Evolutionary conservation across 257 asterid species (phyloP), one percentile per base, ranked within the genome.

Genomic region (Ehretia macrophylla): DNA sequence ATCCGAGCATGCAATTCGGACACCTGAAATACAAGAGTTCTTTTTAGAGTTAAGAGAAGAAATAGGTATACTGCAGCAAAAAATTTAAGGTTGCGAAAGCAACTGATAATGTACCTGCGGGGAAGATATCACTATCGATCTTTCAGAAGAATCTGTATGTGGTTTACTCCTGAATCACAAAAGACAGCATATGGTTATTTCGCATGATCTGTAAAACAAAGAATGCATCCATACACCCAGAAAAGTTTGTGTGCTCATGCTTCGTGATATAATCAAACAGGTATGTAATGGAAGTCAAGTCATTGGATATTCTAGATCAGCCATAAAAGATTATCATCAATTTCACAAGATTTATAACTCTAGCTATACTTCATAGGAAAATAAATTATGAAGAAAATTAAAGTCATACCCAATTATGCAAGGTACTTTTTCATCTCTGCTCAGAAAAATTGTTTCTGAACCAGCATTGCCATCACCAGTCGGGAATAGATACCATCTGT

Each of bases 401-500:
- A 18, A 54, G 56, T 19, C 83, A 8, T 84, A 88, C 99, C 99
- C 97, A 8, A 92, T 69, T 21, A 80, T 68, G 70, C 55, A 77
- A 11, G 96, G 93, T 10, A 66, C 78, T 51, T 73, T 75, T 74
- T 84, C 95, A 21, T 88, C 95, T 55, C 86, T 81, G 72, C 81
- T 72, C 18, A 88, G 86, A 77, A 81, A 83, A 66, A 88, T 75
- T 48, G 93, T 74, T 60, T 84, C 91, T 55, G 83, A 76, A 37
- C 75, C 80, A 62, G 83, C 72, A 51, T 69, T 62, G 22, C 76
- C 81, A 63, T 83, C 83, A 46, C 87, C 91, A 1, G 67, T 27
- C 10, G 95, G 90, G 53, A 78, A 72, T 14, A 92, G 73, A 62
- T 79, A 79, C 99, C 99, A 92, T 56, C 99, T 86, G 67, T 49